Percentiles rank a stretch among this genome's conserved stretches.
Evolutionary conservation across 257 asterid genomes (phyloP).

Genomic region (Eustoma russellianum): DNA sequence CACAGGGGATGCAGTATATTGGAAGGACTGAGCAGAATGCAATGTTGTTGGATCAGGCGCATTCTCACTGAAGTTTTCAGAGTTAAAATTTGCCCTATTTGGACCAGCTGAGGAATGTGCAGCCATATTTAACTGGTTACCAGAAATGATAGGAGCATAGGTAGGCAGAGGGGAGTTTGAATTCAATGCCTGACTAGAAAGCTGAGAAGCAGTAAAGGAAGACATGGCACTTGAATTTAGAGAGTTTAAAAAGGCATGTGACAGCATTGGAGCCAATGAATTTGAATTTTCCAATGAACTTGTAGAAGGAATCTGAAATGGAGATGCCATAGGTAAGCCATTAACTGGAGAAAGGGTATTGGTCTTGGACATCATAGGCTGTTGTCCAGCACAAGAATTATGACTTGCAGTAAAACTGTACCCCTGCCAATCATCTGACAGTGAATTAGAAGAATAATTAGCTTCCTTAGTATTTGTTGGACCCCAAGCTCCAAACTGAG

Average conservation of each 20-base stretch:
- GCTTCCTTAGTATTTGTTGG: slow-evolving; percentile 27
- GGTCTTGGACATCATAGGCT: slow-evolving; percentile 23
- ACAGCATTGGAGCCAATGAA: slow-evolving; percentile 21
- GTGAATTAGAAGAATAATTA: slow-evolving; percentile 28
- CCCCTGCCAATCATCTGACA: slow-evolving; percentile 35
- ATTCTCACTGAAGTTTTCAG: slow-evolving; percentile 23
- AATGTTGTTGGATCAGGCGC: slow-evolving; percentile 22
- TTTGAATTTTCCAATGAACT: slow-evolving; percentile 17
- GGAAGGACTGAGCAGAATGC: slow-evolving; percentile 25
- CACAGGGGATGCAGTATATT: slow-evolving; percentile 28
- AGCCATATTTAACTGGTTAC: slow-evolving; percentile 29
- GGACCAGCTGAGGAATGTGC: slow-evolving; percentile 28
- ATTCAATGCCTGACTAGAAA: slow-evolving; percentile 18
- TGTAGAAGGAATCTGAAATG: slow-evolving; percentile 17
- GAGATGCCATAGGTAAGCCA: slow-evolving; percentile 18
- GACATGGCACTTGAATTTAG: slow-evolving; percentile 16
- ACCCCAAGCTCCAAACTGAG: slow-evolving; percentile 26
- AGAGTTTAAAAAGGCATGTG: slow-evolving; percentile 27
- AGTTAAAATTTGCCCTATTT: slow-evolving; percentile 25
- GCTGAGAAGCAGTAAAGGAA: slow-evolving; percentile 26
- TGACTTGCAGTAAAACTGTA: slow-evolving; percentile 26
- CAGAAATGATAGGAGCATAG: slow-evolving; percentile 25
- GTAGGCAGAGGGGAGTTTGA: slow-evolving; percentile 29
- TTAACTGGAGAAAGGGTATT: slow-evolving; percentile 17
- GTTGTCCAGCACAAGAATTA: slow-evolving; percentile 23